Base-by-base conservation (phyloP, 106 monocot genomes). In the Platanthera guangdongensis region DNA sequence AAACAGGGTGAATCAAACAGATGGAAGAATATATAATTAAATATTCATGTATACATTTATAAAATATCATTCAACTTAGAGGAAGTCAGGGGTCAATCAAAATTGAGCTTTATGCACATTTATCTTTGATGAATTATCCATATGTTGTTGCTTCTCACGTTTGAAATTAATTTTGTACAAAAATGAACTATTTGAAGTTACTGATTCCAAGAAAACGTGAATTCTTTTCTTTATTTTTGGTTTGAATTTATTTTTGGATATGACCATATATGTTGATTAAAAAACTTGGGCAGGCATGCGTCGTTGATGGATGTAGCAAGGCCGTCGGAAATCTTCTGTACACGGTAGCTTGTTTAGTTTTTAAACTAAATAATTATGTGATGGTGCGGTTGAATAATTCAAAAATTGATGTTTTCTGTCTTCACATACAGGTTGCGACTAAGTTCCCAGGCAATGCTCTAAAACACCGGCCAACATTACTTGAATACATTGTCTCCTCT, bases 271-370 rank as follows among this genome's bases (percentile, higher is more conserved):
- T 70, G 11, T 1, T 48, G 47, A 70, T 70, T 70, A 21, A 52
- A 74, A 30, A 57, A 30, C 16, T 54, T 67, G 57, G 50, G 28
- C 79, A 96, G 96, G 96, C 91, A 16, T 77, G 75, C 67, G 87
- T 88, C 78, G 18, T 63, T 74, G 81, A 82, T 83, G 93, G 91
- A 76, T 93, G 93, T 50, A 82, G 62, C 83, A 97, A 89, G 76
- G 22, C 87, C 11, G 60, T 91, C 14, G 96, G 96, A 10, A 97
- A 93, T 80, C 89, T 93, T 75, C 89, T 97, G 4, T 97, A 97
- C 60, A 93, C 53, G 86, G 96, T 93, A 89, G 21, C 16, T 32
- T 74, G 52, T 9, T 78, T 45, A 39, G 13, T 21, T 57, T 11
- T 22, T 48, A 52, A 55, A 11, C 50, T 25, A 22, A 19, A 9